Conservation (phyloP, 108 stramenopile genomes). For the Conticribra weissflogii region DNA sequence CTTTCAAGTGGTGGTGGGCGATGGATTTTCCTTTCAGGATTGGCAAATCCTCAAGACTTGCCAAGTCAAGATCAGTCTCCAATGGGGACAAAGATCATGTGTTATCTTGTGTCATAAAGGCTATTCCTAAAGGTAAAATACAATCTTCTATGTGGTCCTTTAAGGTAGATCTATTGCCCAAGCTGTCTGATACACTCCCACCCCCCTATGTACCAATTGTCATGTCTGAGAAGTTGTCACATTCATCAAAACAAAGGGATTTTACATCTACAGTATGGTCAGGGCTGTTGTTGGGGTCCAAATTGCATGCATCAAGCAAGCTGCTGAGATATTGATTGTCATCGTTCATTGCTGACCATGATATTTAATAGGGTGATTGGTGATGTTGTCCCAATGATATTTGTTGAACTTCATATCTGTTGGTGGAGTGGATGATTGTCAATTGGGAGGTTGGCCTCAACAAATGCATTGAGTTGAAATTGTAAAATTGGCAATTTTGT, state of each 20-base stretch:
- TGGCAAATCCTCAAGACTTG: no score
- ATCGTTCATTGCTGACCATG: not conserved
- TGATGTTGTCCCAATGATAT: not conserved
- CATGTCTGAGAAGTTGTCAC: not conserved
- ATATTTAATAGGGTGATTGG: not conserved
- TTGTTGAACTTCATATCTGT: not conserved
- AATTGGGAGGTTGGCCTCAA: no score
- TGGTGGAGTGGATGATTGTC: not conserved
- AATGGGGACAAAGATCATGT: no score
- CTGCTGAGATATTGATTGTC: not conserved
- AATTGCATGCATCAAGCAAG: not conserved
- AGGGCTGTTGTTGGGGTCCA: not conserved
- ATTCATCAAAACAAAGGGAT: not conserved
- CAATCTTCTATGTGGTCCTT: no score
- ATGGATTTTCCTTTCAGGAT: no score
- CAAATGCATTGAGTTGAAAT: no score
- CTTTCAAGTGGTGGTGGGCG: no score
- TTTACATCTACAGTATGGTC: not conserved
- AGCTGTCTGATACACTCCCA: slow-evolving; percentile 1
- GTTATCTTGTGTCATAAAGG: no score
- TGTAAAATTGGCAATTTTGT: no score
- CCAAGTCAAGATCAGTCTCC: no score
- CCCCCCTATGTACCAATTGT: slow-evolving; percentile 7
- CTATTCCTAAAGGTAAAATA: no score
- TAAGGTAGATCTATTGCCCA: no score